Conservation (phyloP, 306 rosid genomes). For the Malus orientalis region DNA sequence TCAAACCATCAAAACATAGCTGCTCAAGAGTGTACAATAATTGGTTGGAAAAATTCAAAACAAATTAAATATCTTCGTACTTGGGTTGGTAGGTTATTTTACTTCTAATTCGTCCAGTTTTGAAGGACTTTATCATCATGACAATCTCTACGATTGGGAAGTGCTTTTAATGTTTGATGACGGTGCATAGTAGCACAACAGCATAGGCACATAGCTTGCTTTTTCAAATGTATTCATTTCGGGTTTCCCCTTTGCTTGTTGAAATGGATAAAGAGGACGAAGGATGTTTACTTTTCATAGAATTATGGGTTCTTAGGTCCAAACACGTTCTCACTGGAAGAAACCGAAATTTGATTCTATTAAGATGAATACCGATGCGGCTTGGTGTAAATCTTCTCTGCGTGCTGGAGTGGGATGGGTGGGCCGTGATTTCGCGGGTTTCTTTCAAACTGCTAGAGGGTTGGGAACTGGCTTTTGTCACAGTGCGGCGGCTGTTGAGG, state of each 20-base stretch:
- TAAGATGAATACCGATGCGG: too few relatives aligned
- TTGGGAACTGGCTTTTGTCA: too few relatives aligned
- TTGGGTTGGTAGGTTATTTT: neutral
- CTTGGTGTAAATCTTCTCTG: too few relatives aligned
- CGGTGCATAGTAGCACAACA: neutral
- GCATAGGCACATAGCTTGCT: neutral
- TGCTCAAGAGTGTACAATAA: neutral
- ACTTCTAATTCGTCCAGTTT: neutral
- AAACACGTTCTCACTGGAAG: neutral
- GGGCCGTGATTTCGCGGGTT: too few relatives aligned
- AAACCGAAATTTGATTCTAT: too few relatives aligned
- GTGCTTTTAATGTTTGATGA: neutral
- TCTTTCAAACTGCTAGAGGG: too few relatives aligned
- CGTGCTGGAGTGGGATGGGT: too few relatives aligned
- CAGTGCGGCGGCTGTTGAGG: too few relatives aligned
- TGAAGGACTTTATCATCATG: too few relatives aligned
- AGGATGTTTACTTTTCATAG: conserved; percentile 27
- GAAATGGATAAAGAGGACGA: conserved; percentile 19
- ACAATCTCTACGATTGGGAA: neutral
- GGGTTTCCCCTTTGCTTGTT: neutral
- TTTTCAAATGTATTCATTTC: neutral
- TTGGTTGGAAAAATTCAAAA: neutral
- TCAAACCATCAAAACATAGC: too few relatives aligned
- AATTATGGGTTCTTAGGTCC: conserved; percentile 20
- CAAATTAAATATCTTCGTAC: neutral